Evolutionary conservation across 371 early-diverging fungal species (phyloP).

Genomic region (Actinomortierella ambigua): DNA sequence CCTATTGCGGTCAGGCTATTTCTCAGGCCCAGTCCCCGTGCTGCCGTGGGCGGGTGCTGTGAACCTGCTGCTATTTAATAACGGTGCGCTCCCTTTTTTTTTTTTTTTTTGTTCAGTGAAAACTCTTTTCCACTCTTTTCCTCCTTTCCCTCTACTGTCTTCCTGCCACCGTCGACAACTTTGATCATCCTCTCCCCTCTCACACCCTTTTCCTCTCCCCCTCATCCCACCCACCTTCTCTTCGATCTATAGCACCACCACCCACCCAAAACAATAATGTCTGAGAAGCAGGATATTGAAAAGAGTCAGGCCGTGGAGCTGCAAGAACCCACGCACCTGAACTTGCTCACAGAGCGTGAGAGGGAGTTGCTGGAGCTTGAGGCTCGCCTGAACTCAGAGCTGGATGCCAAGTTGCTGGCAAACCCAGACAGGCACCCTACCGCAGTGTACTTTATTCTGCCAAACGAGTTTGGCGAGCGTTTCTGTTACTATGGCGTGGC

Average conservation of each 20-base stretch:
- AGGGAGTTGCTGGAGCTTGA: slow-evolving; percentile 1
- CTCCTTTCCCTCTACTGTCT: background rate
- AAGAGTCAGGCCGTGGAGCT: background rate
- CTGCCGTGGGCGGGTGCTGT: too few relatives aligned
- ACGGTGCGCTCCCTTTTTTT: background rate
- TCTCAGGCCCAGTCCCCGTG: too few relatives aligned
- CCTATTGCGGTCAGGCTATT: too few relatives aligned
- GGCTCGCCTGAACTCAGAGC: slow-evolving; percentile 4
- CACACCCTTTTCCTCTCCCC: background rate
- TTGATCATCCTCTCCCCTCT: background rate
- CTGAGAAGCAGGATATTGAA: slow-evolving; percentile 19
- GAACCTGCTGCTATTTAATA: too few relatives aligned
- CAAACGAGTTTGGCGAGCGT: slow-evolving; percentile 34
- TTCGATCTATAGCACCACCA: too few relatives aligned
- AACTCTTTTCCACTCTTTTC: slow-evolving; percentile 11
- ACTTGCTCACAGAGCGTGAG: slow-evolving; percentile 6
- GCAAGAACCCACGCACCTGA: too few relatives aligned
- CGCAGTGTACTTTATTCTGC: slow-evolving; percentile 24
- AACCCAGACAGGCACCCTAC: slow-evolving; percentile 13
- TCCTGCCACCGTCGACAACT: background rate
- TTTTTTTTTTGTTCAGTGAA: slow-evolving; percentile 16
- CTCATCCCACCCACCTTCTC: background rate
- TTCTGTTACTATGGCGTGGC: slow-evolving; percentile 24
- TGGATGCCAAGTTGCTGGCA: slow-evolving; percentile 1
- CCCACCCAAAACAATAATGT: background rate